Evolutionary conservation across 2,329 filamentous ascomycete genomes (phyloP), one percentile per base, ranked within the genome.

Genomic region (Calonectria pseudoreteaudii): DNA sequence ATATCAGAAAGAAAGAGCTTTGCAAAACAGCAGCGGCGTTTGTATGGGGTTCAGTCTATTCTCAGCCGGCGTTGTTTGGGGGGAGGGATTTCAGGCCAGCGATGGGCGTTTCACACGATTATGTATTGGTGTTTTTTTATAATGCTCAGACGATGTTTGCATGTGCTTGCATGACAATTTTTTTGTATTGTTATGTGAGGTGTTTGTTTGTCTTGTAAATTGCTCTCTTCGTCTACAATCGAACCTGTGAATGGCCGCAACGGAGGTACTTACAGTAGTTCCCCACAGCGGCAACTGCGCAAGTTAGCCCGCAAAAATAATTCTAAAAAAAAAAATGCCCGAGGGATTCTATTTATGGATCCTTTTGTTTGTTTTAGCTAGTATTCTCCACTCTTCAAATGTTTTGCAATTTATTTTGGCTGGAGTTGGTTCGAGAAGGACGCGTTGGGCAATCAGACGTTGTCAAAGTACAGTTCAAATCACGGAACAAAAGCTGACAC

Each of bases 61-160:
- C 20, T 72, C 5, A 69, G 44, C 65, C 52, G 73, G 77, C 67
- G 71, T 69, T 75, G 41, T 67, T 65, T 60, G 66, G 34, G 58
- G 60, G 60, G 34, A 62, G 60, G 60, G 68, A 30, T 71, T 47
- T 60, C 66, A 68, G 41, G 50, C 26, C 30, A 69, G 66, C 36
- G 16, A 23, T 23, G 30, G 52, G n/a, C 4, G 34, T 66, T 31
- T 14, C 41, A 23, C 44, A 44, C 62, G 28, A 28, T 31, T 41
- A 30, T 41, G 34, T 34, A 30, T 31, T 28, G 2, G 14, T 18
- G 1, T 20, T 36, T 52, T 18, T 31, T 50, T 49, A 7, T 10
- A 28, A 18, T 50, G 31, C 26, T 23, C 9, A 23, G 44, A 47
- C 11, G 44, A 47, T 47, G 44, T 23, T 47, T 47, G 44, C 9